These are phyloP conservation scores for Mycena albidolilacea DNA, from an alignment of 768 basidiomycete genomes.

Conservation along the genomic window DNA sequence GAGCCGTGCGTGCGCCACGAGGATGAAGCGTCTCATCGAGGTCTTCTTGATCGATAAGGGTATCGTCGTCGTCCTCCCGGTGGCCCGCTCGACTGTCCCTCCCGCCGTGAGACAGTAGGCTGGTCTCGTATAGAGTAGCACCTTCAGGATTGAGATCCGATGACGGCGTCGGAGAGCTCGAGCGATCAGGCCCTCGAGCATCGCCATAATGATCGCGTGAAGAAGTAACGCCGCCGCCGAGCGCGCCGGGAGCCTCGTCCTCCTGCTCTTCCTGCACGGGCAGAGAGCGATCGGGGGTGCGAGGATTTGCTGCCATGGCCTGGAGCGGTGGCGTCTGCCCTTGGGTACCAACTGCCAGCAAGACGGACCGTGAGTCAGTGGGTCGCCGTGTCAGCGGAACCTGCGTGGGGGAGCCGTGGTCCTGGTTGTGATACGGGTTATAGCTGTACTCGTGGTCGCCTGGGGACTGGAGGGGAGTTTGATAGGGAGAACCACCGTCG, in stretches of 20 bases:
- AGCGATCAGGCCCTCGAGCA: constrained; percentile 50
- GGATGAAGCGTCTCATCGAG: constrained; percentile 51
- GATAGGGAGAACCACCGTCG: constrained; percentile 49
- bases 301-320: constrained; percentile 57
- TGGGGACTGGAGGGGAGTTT: constrained; percentile 33
- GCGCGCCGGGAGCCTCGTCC: constrained; percentile 64
- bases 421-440: constrained; percentile 44
- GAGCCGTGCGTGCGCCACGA: constrained; percentile 51
- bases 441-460: constrained; percentile 33
- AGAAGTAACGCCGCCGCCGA: constrained; percentile 49
- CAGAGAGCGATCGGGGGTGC: constrained; percentile 80
- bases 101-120: constrained; percentile 50
- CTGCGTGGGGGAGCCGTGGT: constrained; percentile 46
- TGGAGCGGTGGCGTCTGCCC: constrained; percentile 71
- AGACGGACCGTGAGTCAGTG: constrained; percentile 30
- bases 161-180: constrained; percentile 66
- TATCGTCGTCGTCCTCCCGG: constrained; percentile 63
- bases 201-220: constrained; percentile 48
- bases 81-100: constrained; percentile 56
- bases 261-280: constrained; percentile 85
- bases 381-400: constrained; percentile 62
- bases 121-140: constrained; percentile 52
- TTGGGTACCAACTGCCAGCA: constrained; percentile 31
- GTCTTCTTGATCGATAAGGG: constrained; percentile 59
- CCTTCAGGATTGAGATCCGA: constrained; percentile 69